Evolutionary conservation across 306 rosid species (phyloP), one percentile per base, ranked within the genome.

Genomic region (Cicer judaicum): DNA sequence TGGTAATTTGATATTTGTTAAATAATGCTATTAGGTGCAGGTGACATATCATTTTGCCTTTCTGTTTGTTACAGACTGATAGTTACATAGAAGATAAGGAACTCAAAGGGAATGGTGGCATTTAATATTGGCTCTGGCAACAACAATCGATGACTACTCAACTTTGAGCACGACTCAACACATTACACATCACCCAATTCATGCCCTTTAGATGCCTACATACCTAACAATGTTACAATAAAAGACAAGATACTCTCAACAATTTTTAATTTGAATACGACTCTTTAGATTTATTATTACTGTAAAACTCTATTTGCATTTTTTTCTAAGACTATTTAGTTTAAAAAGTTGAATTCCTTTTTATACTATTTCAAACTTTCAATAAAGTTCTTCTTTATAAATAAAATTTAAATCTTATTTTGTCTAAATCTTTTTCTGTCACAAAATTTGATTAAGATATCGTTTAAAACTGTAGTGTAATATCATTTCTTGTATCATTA

Each of bases 101-200:
- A 48, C 64, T 78, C 57, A 78, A 73, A 15, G 9, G 34, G 57
- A 63, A 78, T 70, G 57, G 56, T 62, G 52, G 59, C 55, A 53
- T 42, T 57, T 68, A 76, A 59, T 69, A 48, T 50, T 24, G 64
- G 39, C n/a, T n/a, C 18, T 49, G 63, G 8, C 42, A 49, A 36
- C 15, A 13, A 48, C 56, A 40, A 59, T 43, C 34, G 42, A 64
- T 68, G 62, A 77, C 74, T 15, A 44, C 64, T 44, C 60, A 67
- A 10, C 29, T 44, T 18, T 77, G 70, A 68, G 68, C 74, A 68
- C 10, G 79, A 65, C 57, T 43, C 64, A 66, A 29, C 67, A 62
- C 19, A 71, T 42, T 49, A 12, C 34, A 29, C 34, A 2, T 29
- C 34, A 70, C 39, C 64, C 70, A 47, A 21, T 53, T 60, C 64